Percentiles rank a stretch among this genome's conserved stretches.
These are phyloP conservation scores for Venturia carpophila DNA, from an alignment of 2,329 filamentous ascomycete species.

Conservation along the genomic window DNA sequence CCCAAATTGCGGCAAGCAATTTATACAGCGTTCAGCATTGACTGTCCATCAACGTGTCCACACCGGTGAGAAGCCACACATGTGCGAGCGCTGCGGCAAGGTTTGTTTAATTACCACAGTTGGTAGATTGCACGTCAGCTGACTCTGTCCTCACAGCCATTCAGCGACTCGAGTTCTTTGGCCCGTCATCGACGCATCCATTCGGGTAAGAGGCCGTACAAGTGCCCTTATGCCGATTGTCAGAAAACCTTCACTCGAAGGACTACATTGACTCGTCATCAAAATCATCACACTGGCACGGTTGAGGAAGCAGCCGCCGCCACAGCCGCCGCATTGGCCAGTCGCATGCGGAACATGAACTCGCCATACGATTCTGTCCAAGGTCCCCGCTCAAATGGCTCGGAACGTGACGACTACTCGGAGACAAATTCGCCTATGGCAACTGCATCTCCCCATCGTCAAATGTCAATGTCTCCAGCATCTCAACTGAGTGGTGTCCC, in stretches of 20 bases:
- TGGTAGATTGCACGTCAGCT: not conserved
- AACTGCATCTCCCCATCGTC: slow-evolving; percentile 74
- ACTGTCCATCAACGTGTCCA: slow-evolving; percentile 94
- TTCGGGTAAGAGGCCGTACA: slow-evolving; percentile 91
- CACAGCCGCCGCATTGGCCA: slow-evolving; percentile 75
- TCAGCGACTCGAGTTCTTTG: slow-evolving; percentile 91
- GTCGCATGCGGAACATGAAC: slow-evolving; percentile 27
- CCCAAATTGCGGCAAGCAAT: slow-evolving; percentile 84
- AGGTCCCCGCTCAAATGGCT: slow-evolving; percentile 46
- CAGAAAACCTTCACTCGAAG: slow-evolving; percentile 97
- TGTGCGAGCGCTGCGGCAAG: slow-evolving; percentile 95
- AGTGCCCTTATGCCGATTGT: slow-evolving; percentile 94
- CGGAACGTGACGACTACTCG: slow-evolving; percentile 64
- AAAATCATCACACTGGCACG: slow-evolving; percentile 91
- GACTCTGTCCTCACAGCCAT: slow-evolving; percentile 53
- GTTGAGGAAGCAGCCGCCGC: slow-evolving; percentile 88
- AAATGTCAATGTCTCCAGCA: slow-evolving; percentile 70
- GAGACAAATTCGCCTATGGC: slow-evolving; percentile 66
- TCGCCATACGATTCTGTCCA: slow-evolving; percentile 32
- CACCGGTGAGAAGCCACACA: slow-evolving; percentile 96
- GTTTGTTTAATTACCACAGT: slow-evolving; percentile 38
- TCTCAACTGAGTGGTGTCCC: slow-evolving; percentile 64
- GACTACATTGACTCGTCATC: slow-evolving; percentile 88
- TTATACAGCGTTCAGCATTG: slow-evolving; percentile 91
- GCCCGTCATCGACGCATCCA: slow-evolving; percentile 92